Conservation (phyloP, 768 basidiomycete genomes). For the Termitomyces heimii region DNA sequence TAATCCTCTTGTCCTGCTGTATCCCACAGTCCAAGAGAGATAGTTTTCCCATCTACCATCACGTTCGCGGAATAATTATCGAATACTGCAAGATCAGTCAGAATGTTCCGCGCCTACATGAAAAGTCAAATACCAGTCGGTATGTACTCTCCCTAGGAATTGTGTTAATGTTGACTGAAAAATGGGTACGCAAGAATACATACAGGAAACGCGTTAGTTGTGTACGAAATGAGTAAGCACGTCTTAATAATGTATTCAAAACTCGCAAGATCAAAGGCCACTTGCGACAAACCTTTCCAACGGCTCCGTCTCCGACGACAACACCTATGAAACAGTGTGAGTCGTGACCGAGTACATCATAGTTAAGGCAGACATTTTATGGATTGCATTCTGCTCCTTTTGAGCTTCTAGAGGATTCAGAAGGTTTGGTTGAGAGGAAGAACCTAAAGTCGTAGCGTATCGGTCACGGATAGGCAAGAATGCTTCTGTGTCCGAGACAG, state of each 20-base stretch:
- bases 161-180: conserved; percentile 12
- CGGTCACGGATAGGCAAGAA: conserved; percentile 12
- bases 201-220: conserved; percentile 95
- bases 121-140: conserved; percentile 62
- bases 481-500: conserved; percentile 10
- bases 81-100: conserved; percentile 56
- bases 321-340: conserved; percentile 61
- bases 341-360: conserved; percentile 16
- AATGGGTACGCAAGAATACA: conserved; percentile 23
- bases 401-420: conserved; percentile 14
- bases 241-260: conserved; percentile 52
- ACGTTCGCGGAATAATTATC: conserved; percentile 99
- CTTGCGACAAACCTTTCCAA: conserved; percentile 75
- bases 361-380: conserved; percentile 67
- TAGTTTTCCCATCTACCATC: conserved; percentile 98
- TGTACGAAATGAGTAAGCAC: conserved; percentile 98
- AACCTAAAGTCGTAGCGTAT: conserved; percentile 17
- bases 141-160: conserved; percentile 85
- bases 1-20: conserved; percentile 99
- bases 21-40: conserved; percentile 98
- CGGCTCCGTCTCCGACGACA: conserved; percentile 97
- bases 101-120: neutral
- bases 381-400: conserved; percentile 65
- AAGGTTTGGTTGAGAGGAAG: conserved; percentile 11
- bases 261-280: conserved; percentile 6